These are phyloP conservation scores for Biscogniauxia marginata DNA, from an alignment of 2,329 filamentous ascomycete species.

Conservation along the genomic window DNA sequence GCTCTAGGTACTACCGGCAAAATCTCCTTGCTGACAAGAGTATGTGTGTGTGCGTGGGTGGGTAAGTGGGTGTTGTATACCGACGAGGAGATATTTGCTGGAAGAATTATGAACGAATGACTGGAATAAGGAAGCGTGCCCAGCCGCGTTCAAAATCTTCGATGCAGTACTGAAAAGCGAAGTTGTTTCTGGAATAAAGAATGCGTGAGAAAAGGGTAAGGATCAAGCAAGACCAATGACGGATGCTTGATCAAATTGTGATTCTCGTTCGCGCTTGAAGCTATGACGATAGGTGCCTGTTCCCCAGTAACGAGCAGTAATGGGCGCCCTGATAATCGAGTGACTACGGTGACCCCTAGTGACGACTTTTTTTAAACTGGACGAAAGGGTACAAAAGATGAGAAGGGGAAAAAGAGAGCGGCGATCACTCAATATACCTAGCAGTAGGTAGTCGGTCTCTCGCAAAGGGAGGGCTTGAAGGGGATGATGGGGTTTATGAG, in stretches of 20 bases:
- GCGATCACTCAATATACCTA: not conserved
- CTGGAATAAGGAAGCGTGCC: conserved; percentile 6
- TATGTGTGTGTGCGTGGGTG: not conserved
- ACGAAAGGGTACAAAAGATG: not conserved
- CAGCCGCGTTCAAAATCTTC: not conserved
- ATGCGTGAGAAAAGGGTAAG: not conserved
- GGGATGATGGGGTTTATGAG: not conserved
- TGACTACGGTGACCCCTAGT: not conserved
- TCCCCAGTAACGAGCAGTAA: not conserved
- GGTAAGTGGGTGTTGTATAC: not conserved
- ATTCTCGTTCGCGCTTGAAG: not conserved
- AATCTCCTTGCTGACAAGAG: no score
- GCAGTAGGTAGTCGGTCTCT: no score
- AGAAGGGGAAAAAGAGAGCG: not conserved
- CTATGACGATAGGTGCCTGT: not conserved
- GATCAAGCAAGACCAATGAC: not conserved
- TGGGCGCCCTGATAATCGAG: not conserved
- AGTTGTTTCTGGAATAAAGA: conserved; percentile 1
- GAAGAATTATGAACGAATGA: conserved; percentile 2
- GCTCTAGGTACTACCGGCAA: not conserved
- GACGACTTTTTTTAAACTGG: no score
- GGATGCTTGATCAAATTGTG: not conserved
- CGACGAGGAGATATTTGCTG: not conserved
- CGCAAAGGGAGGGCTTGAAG: not conserved
- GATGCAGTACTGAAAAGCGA: not conserved